These are phyloP conservation scores for Dendrobium officinale DNA, from an alignment of 106 monocot species.

Conservation along the genomic window DNA sequence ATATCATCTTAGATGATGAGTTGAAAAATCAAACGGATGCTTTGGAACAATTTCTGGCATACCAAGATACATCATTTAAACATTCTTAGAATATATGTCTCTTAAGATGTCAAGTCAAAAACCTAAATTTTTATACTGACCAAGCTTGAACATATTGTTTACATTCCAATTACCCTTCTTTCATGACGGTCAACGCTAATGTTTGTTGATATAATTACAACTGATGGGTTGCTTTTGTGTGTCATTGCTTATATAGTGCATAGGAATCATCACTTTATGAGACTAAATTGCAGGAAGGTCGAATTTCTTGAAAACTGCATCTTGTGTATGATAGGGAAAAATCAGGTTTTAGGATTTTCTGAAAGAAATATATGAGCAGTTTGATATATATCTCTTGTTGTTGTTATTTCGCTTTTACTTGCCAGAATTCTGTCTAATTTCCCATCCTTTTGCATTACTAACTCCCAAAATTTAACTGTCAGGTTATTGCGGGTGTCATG, in stretches of 20 bases:
- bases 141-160: neutral
- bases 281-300: neutral
- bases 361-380: neutral
- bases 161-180: neutral
- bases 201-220: neutral
- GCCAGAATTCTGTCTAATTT: neutral
- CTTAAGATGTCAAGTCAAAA: neutral
- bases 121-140: neutral
- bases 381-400: neutral
- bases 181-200: neutral
- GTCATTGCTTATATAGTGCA: neutral
- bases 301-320: neutral
- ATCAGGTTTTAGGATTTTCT: neutral
- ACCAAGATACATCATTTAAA: neutral
- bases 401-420: neutral
- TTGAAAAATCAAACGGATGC: neutral
- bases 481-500: conserved; percentile 91
- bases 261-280: neutral
- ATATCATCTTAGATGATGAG: neutral
- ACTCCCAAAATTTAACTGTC: conserved; percentile 14
- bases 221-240: neutral
- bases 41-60: neutral
- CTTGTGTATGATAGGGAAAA: neutral
- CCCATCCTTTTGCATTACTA: neutral
- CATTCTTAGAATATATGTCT: neutral